phyloP scores from a whole-genome alignment of 306 rosid genomes.

The Mimosa bimucronata region DNA sequence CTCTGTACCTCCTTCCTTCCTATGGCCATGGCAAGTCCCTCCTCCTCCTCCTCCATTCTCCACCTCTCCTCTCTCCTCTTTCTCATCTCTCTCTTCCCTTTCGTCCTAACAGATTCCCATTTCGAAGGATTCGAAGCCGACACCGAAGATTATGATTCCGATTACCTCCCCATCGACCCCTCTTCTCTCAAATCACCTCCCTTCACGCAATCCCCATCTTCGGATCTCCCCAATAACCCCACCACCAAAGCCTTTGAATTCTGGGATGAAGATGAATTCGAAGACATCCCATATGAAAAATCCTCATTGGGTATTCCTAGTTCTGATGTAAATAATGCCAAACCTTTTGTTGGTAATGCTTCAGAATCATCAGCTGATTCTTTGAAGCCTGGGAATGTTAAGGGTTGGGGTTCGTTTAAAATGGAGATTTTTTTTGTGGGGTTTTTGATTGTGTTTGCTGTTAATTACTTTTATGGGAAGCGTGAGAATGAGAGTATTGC shows the following conservation, averaged over 20 bases:
- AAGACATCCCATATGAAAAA: conserved; percentile 68
- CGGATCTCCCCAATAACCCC: conserved; percentile 59
- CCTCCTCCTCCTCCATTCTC: conserved; percentile 21
- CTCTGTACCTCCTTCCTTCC: too few species aligned
- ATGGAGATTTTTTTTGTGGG: conserved; percentile 73
- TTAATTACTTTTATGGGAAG: conserved; percentile 87
- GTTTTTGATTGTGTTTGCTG: conserved; percentile 62
- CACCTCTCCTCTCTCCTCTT: conserved; percentile 19
- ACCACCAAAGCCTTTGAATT: conserved; percentile 61
- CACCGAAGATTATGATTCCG: conserved; percentile 53
- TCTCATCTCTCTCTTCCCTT: conserved; percentile 33
- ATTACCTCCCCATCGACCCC: conserved; percentile 55
- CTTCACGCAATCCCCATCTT: conserved; percentile 51
- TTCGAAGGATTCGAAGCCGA: conserved; percentile 92
- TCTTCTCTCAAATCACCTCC: conserved; percentile 64
- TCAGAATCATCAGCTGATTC: conserved; percentile 39
- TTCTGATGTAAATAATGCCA: conserved; percentile 34
- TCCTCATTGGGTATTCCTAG: conserved; percentile 29
- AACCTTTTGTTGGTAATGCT: conserved; percentile 32
- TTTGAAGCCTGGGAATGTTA: background rate
- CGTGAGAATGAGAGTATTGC: conserved; percentile 88
- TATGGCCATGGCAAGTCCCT: conserved; percentile 32
- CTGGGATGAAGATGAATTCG: conserved; percentile 98
- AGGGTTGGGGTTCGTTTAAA: conserved; percentile 43
- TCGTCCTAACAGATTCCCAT: conserved; percentile 61